These are phyloP conservation scores for Lithospermum erythrorhizon DNA, from an alignment of 257 asterid genomes.

Conservation along the genomic window DNA sequence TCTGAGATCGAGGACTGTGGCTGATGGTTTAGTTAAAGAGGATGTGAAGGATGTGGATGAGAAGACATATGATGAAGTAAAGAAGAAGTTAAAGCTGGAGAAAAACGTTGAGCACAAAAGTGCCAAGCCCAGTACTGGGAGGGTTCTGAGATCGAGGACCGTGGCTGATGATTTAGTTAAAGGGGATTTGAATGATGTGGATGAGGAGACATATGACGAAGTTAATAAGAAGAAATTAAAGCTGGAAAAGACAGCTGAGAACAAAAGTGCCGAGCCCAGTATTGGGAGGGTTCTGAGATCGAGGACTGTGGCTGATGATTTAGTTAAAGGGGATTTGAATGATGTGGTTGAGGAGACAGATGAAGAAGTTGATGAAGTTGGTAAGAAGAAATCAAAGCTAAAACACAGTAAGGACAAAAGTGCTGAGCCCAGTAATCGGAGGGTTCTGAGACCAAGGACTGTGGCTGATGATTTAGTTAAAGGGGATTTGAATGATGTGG, in stretches of 20 bases:
- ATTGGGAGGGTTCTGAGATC: constrained; percentile 71
- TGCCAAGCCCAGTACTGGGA: constrained; percentile 9
- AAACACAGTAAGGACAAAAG: constrained; percentile 6
- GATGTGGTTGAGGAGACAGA: constrained; percentile 10
- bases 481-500: no score
- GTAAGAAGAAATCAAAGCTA: constrained; percentile 3
- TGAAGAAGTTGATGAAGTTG: constrained; percentile 2
- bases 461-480: no score
- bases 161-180: constrained; percentile 26
- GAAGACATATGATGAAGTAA: no score
- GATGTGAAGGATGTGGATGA: no score
- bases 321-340: constrained; percentile 16
- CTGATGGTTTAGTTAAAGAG: no score
- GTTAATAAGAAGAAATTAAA: constrained; percentile 4
- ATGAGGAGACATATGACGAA: constrained; percentile 10
- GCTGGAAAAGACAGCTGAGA: constrained; percentile 3
- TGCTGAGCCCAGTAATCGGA: not conserved
- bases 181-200: constrained; percentile 13
- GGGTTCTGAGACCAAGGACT: no score
- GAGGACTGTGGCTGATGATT: constrained; percentile 36
- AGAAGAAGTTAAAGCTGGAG: no score
- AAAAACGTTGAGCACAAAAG: no score
- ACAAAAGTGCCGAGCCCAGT: constrained; percentile 8
- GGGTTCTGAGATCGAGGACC: constrained; percentile 77
- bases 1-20: no score